Conservation (phyloP, 495 filamentous ascomycete species). For the Xylaria bambusicola region DNA sequence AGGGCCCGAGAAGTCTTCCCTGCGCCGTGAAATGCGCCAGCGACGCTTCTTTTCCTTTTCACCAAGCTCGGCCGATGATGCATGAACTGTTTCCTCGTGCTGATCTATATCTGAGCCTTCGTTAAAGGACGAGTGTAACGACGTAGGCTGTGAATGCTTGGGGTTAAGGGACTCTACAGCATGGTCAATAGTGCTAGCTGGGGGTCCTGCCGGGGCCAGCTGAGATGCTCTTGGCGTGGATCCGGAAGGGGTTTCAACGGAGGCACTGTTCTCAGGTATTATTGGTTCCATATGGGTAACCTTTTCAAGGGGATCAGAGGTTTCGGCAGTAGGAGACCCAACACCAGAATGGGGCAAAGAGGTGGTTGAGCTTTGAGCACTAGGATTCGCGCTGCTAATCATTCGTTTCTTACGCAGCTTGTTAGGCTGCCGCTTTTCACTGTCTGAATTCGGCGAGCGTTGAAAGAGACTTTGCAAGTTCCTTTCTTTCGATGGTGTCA, state of each 20-base stretch:
- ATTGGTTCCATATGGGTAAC: slow-evolving; percentile 28
- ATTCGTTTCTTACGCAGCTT: slow-evolving; percentile 83
- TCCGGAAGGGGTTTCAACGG: slow-evolving; percentile 36
- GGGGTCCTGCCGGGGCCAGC: slow-evolving; percentile 33
- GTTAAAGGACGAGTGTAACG: slow-evolving; percentile 73
- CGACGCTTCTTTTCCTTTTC: slow-evolving; percentile 68
- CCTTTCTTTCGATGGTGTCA: slow-evolving; percentile 70
- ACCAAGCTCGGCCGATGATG: slow-evolving; percentile 36
- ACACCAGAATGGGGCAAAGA: slow-evolving; percentile 60
- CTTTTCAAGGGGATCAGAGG: slow-evolving; percentile 42
- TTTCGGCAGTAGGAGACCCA: slow-evolving; percentile 39
- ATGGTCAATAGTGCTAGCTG: slow-evolving; percentile 35
- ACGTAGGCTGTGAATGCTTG: slow-evolving; percentile 66
- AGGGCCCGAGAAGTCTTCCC: slow-evolving; percentile 48
- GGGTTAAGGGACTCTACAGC: slow-evolving; percentile 59
- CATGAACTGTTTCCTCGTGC: slow-evolving; percentile 53
- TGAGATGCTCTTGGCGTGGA: slow-evolving; percentile 37
- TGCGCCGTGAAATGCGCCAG: slow-evolving; percentile 74
- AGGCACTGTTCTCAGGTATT: slow-evolving; percentile 25
- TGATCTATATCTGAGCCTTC: slow-evolving; percentile 77
- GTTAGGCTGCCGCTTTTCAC: slow-evolving; percentile 70
- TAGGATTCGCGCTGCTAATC: slow-evolving; percentile 70
- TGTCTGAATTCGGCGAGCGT: slow-evolving; percentile 65
- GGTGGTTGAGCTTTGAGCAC: slow-evolving; percentile 81
- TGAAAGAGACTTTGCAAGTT: slow-evolving; percentile 68